Evolutionary conservation across 192 early-diverging fungal genomes (phyloP), one percentile per base, ranked within the genome.

Genomic region (Coemansia sp.): DNA sequence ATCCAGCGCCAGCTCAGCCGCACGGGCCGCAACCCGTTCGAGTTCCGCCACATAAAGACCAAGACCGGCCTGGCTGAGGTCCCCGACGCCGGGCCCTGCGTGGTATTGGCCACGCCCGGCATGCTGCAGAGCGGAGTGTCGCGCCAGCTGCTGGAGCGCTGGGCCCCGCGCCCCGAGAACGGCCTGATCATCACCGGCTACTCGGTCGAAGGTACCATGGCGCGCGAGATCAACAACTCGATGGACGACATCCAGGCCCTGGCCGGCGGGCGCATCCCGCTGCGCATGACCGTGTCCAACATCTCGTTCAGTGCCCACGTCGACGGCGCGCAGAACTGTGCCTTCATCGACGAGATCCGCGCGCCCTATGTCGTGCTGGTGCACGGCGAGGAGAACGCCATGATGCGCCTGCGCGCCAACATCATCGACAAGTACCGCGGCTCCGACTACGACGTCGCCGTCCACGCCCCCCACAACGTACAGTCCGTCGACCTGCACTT

Each of bases 221-320:
- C 91, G 5, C 82, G 89, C 47, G 67, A 56, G 46, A 85, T 87
- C 37, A 81, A 94, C 75, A 90, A 82, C 45, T 84, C 94, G 61
- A 92, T 92, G 1, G 76, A 85, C 7, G 89, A 91, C 33, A 86
- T 99, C 38, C 56, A 67, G 37, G 75, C 89, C 7, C 79, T 94
- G 77, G 67, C 80, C 37, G 96, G 96, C 20, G 78, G 78, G 20
- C 86, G 76, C 30, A 78, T 97, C 10, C 84, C 90, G 34, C 68
- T 89, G 8, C 75, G 84, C n/a, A 76, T 94, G 67, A 78, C 85
- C 0, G 87, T 99, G 40, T 84, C 92, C 39, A 96, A 92, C 67
- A 88, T 99, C 10, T 95, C 94, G 4, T 99, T 99, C 64, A 92
- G 91, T 8, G 96, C 96, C 1, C 94, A 99, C 50, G 96, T 99